Base-by-base conservation (phyloP, 2,329 filamentous ascomycete species). In the Aspergillus hortae region DNA sequence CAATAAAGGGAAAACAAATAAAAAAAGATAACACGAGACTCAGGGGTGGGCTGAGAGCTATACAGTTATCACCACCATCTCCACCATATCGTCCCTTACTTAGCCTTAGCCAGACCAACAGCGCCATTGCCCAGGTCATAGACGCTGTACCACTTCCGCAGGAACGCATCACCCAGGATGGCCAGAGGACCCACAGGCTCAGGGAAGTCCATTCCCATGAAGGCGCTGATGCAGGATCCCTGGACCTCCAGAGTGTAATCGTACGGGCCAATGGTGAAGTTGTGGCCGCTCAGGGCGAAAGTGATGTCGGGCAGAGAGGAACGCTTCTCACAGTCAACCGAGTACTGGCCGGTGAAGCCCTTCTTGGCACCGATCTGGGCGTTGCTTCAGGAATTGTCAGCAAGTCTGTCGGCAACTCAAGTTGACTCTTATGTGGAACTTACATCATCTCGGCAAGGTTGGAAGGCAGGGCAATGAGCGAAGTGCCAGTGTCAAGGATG, bases 281-380 rank as follows among this genome's bases (percentile, higher is more conserved):
- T 89, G 78, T 95, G 85, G 59, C 94, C 94, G 61, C 84, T 85
- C 46, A 99, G 85, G 59, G 83, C 92, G 77, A 99, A 97, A 64
- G 87, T 91, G 63, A 99, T 82, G 67, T 97, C 92, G 60, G 94
- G 92, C 47, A 99, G 87, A 58, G 79, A 81, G 69, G 88, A 82
- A 64, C 90, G 89, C 80, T 89, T 91, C 60, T 80, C 78, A 75
- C 94, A 99, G 61, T 97, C 94, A 56, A 99, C 80, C 12, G 86
- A 89, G 82, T 96, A 99, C 79, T 99, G 94, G 66, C 94, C 94
- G 73, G 92, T 95, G 80, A 87, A 99, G 56, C 88, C 84, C 85
- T 97, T 99, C 86, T 95, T 96, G 62, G 94, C 94, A 59, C 94
- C 94, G 58, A 99, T 96, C 80, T 96, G 87, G 77, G 89, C 87